Percentiles rank a stretch among this genome's conserved stretches.
These are phyloP conservation scores for Arthrocladium fulminans DNA, from an alignment of 2,329 filamentous ascomycete species.

Conservation along the genomic window DNA sequence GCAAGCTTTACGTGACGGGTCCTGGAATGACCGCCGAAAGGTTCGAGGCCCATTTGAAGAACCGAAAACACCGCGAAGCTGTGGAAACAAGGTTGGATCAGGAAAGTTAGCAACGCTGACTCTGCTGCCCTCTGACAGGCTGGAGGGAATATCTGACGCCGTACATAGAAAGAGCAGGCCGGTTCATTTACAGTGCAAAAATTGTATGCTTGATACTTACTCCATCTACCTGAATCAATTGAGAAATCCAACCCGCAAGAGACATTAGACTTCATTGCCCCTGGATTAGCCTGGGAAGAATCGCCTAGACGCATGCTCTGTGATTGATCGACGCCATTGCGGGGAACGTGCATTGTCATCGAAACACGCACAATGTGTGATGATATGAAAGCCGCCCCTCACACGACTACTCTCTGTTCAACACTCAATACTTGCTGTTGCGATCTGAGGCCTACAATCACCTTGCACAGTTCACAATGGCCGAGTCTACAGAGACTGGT, in stretches of 20 bases:
- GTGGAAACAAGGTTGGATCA: conserved; percentile 48
- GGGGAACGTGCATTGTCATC: not conserved
- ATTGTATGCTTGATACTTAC: too few species aligned
- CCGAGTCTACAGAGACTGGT: conserved; percentile 7
- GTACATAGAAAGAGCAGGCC: not conserved
- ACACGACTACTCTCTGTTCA: not conserved
- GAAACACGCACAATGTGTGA: too few species aligned
- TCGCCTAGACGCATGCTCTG: not conserved
- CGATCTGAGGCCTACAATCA: not conserved
- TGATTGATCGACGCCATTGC: not conserved
- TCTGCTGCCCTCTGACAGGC: too few species aligned
- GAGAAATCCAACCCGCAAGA: not conserved
- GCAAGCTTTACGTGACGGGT: conserved; percentile 86
- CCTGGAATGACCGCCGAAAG: conserved; percentile 77
- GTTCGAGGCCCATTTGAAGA: conserved; percentile 87
- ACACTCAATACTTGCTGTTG: not conserved
- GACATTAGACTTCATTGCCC: not conserved
- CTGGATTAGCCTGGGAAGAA: not conserved
- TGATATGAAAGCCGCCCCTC: too few species aligned
- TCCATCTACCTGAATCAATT: too few species aligned
- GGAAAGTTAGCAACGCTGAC: conserved; percentile 9
- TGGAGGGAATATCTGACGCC: not conserved
- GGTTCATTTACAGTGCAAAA: not conserved
- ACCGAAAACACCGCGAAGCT: conserved; percentile 66
- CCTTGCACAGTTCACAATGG: not conserved